phyloP scores from a whole-genome alignment of 164 flowering plant species.

The Nelumbo lutea region DNA sequence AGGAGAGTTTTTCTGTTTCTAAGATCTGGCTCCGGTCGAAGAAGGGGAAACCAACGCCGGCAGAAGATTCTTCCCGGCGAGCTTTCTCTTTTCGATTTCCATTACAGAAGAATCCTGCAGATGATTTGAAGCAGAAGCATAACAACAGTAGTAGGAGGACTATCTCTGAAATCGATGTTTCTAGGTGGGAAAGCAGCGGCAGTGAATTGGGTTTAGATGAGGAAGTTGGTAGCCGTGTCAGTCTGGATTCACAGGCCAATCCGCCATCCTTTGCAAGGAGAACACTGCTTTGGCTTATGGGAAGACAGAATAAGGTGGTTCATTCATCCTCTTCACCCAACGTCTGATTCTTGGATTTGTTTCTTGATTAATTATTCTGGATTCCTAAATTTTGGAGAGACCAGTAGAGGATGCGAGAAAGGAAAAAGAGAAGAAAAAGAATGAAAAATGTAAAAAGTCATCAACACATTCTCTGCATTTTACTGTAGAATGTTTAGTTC shows the following conservation, averaged over 20 bases:
- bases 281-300: constrained; percentile 61
- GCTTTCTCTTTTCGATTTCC: constrained; percentile 69
- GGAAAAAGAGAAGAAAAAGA: not conserved
- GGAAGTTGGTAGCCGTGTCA: constrained; percentile 37
- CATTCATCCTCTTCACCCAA: constrained; percentile 49
- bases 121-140: constrained; percentile 29
- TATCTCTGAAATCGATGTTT: constrained; percentile 36
- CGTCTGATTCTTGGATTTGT: constrained; percentile 20
- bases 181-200: constrained; percentile 33
- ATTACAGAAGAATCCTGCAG: constrained; percentile 14
- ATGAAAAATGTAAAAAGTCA: not conserved
- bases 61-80: constrained; percentile 44
- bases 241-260: constrained; percentile 40
- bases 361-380: constrained; percentile 1
- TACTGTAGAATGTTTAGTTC: not conserved
- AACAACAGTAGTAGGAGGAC: constrained; percentile 24
- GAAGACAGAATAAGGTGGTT: constrained; percentile 68
- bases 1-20: constrained; percentile 77
- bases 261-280: constrained; percentile 57
- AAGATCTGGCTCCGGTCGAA: constrained; percentile 75
- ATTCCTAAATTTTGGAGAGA: constrained; percentile 21
- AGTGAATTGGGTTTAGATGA: constrained; percentile 41
- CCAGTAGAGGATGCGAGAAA: not conserved
- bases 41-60: constrained; percentile 32
- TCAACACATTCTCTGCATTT: constrained; percentile 9